These are phyloP conservation scores for Hanseniaspora singularis DNA, from an alignment of 805 yeast species.

Conservation along the genomic window DNA sequence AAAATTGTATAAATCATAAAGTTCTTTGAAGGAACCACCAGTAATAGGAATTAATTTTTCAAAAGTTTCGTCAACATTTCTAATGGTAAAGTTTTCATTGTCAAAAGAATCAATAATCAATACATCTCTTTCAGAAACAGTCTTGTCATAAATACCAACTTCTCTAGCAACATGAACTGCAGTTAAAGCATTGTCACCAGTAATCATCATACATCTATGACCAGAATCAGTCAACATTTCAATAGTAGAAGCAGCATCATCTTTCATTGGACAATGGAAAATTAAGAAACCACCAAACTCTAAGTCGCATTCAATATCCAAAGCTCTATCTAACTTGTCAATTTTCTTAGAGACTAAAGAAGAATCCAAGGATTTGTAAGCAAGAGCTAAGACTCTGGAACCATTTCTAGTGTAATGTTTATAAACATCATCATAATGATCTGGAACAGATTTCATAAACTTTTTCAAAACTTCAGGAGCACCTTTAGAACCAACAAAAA, in stretches of 20 bases:
- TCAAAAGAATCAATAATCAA: conserved; percentile 68
- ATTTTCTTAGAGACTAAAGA: conserved; percentile 34
- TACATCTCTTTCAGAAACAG: conserved; percentile 41
- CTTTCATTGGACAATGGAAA: conserved; percentile 93
- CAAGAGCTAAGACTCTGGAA: conserved; percentile 91
- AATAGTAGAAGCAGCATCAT: conserved; percentile 82
- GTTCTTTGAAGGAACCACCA: conserved; percentile 32
- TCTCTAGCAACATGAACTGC: conserved; percentile 96
- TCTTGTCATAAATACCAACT: conserved; percentile 62
- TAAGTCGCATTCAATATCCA: conserved; percentile 61
- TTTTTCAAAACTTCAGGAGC: conserved; percentile 91
- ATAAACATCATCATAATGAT: conserved; percentile 68
- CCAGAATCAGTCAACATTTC: conserved; percentile 87
- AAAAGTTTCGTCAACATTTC: conserved; percentile 66
- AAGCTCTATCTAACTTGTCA: conserved; percentile 50
- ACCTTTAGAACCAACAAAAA: conserved; percentile 84
- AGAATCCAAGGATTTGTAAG: conserved; percentile 59
- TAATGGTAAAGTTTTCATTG: conserved; percentile 42
- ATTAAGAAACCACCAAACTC: conserved; percentile 85
- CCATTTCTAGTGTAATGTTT: conserved; percentile 90
- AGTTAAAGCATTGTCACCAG: conserved; percentile 97
- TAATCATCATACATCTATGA: conserved; percentile 94
- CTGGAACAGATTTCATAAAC: conserved; percentile 63
- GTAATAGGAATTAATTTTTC: conserved; percentile 54
- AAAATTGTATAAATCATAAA: conserved; percentile 63